These are phyloP conservation scores for Colletotrichum sp. DNA, from an alignment of 2,329 filamentous ascomycete species.

Conservation along the genomic window DNA sequence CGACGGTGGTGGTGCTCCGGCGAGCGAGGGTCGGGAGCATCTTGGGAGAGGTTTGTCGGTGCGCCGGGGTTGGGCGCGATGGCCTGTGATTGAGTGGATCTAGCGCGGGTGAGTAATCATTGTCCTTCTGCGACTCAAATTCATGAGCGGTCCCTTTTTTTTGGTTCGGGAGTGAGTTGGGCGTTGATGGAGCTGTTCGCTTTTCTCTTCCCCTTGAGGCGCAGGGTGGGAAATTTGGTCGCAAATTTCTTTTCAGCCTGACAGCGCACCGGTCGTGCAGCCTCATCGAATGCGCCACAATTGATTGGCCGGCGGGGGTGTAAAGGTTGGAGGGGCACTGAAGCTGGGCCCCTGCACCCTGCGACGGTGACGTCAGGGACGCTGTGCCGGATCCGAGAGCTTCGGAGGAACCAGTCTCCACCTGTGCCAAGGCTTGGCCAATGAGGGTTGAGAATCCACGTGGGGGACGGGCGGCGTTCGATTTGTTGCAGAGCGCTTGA, in stretches of 20 bases:
- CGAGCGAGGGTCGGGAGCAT: conserved; percentile 23
- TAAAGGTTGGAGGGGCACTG: neutral
- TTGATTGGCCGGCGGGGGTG: neutral
- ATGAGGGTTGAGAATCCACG: neutral
- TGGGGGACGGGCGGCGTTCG: neutral
- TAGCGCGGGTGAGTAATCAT: neutral
- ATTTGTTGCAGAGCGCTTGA: neutral
- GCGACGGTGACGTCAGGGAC: neutral
- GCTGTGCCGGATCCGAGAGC: neutral
- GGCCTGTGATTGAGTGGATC: neutral
- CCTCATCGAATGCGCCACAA: neutral
- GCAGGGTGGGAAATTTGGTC: neutral
- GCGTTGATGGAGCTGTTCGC: neutral
- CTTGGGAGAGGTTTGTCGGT: neutral
- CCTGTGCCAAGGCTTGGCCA: conserved; percentile 7
- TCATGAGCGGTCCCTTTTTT: neutral
- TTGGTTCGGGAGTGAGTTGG: neutral
- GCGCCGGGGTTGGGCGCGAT: neutral
- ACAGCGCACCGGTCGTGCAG: neutral
- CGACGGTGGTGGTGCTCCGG: neutral
- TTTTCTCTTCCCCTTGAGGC: neutral
- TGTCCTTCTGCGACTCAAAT: neutral
- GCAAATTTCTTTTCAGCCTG: conserved; percentile 10
- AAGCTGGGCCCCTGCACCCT: neutral
- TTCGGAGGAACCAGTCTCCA: neutral